Percentiles rank a stretch among this genome's conserved stretches.
phyloP scores from a whole-genome alignment of 768 basidiomycete genomes.

The Lenzites betulinus region DNA sequence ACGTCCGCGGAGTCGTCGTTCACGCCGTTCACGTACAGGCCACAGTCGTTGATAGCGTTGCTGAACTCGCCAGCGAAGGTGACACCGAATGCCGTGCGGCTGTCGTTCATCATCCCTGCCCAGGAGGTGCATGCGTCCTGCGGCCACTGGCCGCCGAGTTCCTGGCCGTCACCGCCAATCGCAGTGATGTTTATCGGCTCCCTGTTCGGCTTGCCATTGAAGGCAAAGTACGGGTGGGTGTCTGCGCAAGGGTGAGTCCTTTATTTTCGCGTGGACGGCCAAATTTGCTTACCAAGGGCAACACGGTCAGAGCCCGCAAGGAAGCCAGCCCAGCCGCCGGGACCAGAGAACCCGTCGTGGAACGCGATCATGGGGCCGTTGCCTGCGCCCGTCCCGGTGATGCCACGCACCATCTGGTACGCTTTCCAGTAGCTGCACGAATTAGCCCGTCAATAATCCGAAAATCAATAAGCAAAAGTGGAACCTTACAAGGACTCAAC shows the following conservation, averaged over 20 bases:
- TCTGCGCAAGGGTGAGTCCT: conserved; percentile 12
- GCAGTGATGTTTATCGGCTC: conserved; percentile 44
- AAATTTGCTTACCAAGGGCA: conserved; percentile 39
- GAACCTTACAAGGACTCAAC: conserved; percentile 65
- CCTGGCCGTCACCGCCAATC: conserved; percentile 34
- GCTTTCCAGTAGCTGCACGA: conserved; percentile 53
- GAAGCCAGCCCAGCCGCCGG: conserved; percentile 43
- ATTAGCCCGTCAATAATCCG: conserved; percentile 34
- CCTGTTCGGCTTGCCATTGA: conserved; percentile 33
- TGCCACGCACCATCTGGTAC: conserved; percentile 64
- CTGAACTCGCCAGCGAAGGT: conserved; percentile 77
- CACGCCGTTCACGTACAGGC: conserved; percentile 44
- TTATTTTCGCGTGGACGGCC: too few relatives aligned
- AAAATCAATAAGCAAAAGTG: neutral
- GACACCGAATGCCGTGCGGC: conserved; percentile 60
- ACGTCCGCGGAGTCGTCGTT: conserved; percentile 11
- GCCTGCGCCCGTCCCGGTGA: conserved; percentile 76
- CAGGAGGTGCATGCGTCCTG: conserved; percentile 41
- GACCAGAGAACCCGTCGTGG: conserved; percentile 56
- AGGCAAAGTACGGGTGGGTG: conserved; percentile 50
- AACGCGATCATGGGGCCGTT: conserved; percentile 54
- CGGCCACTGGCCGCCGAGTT: conserved; percentile 33
- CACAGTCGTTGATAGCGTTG: conserved; percentile 66
- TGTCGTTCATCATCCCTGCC: conserved; percentile 37
- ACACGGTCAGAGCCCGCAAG: conserved; percentile 42